Evolutionary conservation across 768 basidiomycete genomes (phyloP), one percentile per base, ranked within the genome.

Genomic region (Agrocybe chaxingu): DNA sequence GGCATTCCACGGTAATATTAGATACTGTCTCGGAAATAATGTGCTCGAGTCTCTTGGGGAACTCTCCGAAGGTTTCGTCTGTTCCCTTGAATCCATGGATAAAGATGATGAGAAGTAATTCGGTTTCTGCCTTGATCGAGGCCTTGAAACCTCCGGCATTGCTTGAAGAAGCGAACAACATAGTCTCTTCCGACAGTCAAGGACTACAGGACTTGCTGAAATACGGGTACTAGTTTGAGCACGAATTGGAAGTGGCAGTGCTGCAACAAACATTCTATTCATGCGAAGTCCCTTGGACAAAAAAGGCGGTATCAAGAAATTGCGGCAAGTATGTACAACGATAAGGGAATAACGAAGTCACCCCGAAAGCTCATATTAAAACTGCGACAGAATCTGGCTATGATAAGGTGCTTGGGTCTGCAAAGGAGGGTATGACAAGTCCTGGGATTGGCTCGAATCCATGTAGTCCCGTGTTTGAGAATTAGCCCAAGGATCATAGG

Each of bases 41-140:
- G 61, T 96, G 90, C 51, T 82, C 80, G 29, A 98, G 71, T 45
- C 92, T 76, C 45, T 83, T 75, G 1, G 94, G 94, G 58, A 97
- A 98, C 50, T 76, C 73, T 34, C 70, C 74, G 54, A 94, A 94
- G 0, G 89, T 89, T 11, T 80, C 74, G 51, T 91, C 86, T 10
- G 70, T 72, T 30, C 70, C 75, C 55, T 78, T 78, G 64, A 74
- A 91, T 64, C 90, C 91, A 57, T 92, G 91, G 29, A 92, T 84
- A 62, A 90, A 92, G 35, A 92, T 70, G 49, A 90, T 62, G 34
- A 92, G 74, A 3, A 92, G 67, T 6, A 76, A 55, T n/a, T 83
- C 80, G 29, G 71, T 57, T 33, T 63, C 53, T 2, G 40, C 16
- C 30, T 59, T 65, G 7, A 54, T 55, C 18, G 60, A 47, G n/a